These are phyloP conservation scores for Plantago rigida DNA, from an alignment of 305 asterid genomes.

Conservation along the genomic window DNA sequence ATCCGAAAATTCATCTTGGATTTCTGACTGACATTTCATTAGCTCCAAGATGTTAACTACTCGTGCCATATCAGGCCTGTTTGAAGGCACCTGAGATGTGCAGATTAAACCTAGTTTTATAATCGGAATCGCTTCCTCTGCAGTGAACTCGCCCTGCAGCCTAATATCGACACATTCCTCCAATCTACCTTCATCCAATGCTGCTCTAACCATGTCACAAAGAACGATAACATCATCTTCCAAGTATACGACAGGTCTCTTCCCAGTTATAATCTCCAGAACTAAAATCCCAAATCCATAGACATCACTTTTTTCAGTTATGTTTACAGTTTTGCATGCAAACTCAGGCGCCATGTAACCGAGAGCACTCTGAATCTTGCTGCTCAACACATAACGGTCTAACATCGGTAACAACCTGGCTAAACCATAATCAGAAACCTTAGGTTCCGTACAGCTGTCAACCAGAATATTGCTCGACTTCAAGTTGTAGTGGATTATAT, in stretches of 20 bases:
- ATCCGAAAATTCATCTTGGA: slow-evolving; percentile 44
- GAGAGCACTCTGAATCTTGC: slow-evolving; percentile 80
- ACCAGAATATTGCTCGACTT: slow-evolving; percentile 66
- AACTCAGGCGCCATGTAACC: slow-evolving; percentile 91
- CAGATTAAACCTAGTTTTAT: slow-evolving; percentile 65
- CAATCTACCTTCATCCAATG: slow-evolving; percentile 55
- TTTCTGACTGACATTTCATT: slow-evolving; percentile 47
- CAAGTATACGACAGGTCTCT: slow-evolving; percentile 80
- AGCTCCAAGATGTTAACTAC: slow-evolving; percentile 67
- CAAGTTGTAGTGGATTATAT: slow-evolving; percentile 60
- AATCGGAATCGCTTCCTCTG: slow-evolving; percentile 62
- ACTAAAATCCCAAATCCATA: slow-evolving; percentile 71
- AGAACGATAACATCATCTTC: slow-evolving; percentile 77
- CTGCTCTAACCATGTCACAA: slow-evolving; percentile 75
- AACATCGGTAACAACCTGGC: slow-evolving; percentile 62
- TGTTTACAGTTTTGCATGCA: slow-evolving; percentile 60
- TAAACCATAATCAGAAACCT: slow-evolving; percentile 62
- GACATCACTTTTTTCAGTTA: slow-evolving; percentile 78
- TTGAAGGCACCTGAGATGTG: slow-evolving; percentile 79
- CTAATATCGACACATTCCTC: slow-evolving; percentile 60
- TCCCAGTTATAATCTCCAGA: slow-evolving; percentile 60
- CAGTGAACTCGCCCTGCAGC: slow-evolving; percentile 53
- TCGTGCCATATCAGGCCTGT: slow-evolving; percentile 72
- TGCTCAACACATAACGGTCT: slow-evolving; percentile 68
- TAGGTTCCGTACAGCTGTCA: slow-evolving; percentile 51